Conservation (phyloP, 495 filamentous ascomycete species). For the Penicillium waksmanii region DNA sequence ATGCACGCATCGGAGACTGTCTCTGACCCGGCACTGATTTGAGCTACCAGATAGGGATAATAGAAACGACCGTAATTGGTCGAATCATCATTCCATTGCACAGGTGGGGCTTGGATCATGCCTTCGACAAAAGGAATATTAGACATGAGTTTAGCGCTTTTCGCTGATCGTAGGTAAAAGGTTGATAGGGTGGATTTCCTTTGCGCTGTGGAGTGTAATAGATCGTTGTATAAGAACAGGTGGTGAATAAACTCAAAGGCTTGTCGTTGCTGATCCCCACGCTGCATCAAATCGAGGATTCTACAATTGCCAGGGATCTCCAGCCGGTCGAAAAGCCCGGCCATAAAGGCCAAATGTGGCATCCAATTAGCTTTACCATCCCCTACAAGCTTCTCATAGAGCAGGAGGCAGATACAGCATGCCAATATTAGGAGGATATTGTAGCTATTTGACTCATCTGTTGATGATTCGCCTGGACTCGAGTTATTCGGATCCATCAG, state of each 20-base stretch:
- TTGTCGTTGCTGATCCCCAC: not conserved
- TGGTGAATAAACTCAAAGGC: conserved; percentile 11
- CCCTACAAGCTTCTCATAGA: conserved; percentile 11
- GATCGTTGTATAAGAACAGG: conserved; percentile 13
- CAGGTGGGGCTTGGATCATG: not conserved
- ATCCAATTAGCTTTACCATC: conserved; percentile 9
- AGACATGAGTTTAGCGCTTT: not conserved
- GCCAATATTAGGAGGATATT: conserved; percentile 4
- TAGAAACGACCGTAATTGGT: not conserved
- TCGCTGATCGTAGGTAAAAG: not conserved
- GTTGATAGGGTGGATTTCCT: conserved; percentile 2
- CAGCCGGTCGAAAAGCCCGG: not conserved
- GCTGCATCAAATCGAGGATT: not conserved
- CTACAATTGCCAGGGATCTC: not conserved
- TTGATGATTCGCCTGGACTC: not conserved
- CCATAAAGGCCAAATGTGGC: conserved; percentile 12
- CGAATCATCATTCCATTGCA: not conserved
- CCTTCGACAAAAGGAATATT: not conserved
- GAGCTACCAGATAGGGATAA: conserved; percentile 10
- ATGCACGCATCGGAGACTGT: conserved; percentile 7
- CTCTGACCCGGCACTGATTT: conserved; percentile 1
- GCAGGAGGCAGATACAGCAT: conserved; percentile 5
- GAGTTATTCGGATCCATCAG: not conserved
- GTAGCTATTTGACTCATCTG: not conserved
- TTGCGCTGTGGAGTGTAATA: conserved; percentile 6